Evolutionary conservation across 2,329 filamentous ascomycete species (phyloP).

Genomic region (Stenocarpella maydis): DNA sequence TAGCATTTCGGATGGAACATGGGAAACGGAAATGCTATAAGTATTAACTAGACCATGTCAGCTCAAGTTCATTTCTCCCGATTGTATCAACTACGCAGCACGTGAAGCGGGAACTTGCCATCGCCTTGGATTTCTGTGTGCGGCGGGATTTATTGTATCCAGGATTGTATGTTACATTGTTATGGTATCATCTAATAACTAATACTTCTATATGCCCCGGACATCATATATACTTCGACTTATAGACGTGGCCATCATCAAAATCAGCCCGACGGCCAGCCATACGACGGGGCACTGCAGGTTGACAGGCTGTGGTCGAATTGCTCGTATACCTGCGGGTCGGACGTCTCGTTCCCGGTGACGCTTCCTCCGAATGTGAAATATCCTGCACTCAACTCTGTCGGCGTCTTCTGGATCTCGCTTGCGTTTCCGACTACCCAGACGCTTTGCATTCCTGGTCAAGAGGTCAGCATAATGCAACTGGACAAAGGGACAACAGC

Average conservation of each 20-base stretch:
- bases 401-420: slow-evolving; percentile 47
- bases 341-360: slow-evolving; percentile 49
- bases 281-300: neutral
- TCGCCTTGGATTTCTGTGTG: neutral
- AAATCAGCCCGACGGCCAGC: too few species aligned
- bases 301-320: slow-evolving; percentile 8
- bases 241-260: neutral
- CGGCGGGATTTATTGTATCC: neutral
- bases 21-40: too few species aligned
- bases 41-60: too few species aligned
- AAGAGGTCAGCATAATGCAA: slow-evolving; percentile 1
- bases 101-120: neutral
- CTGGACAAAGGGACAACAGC: slow-evolving; percentile 40
- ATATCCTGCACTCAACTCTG: slow-evolving; percentile 50
- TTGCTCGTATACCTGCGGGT: slow-evolving; percentile 24
- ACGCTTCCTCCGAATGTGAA: slow-evolving; percentile 54
- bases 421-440: slow-evolving; percentile 51
- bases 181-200: slow-evolving; percentile 20
- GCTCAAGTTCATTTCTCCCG: too few species aligned
- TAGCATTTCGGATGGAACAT: too few species aligned
- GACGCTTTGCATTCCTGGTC: slow-evolving; percentile 50
- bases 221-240: neutral
- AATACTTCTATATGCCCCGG: slow-evolving; percentile 6
- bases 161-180: neutral
- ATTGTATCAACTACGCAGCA: too few species aligned